Conservation (phyloP, 2,329 filamentous ascomycete genomes). For the Fusarium secorum region DNA sequence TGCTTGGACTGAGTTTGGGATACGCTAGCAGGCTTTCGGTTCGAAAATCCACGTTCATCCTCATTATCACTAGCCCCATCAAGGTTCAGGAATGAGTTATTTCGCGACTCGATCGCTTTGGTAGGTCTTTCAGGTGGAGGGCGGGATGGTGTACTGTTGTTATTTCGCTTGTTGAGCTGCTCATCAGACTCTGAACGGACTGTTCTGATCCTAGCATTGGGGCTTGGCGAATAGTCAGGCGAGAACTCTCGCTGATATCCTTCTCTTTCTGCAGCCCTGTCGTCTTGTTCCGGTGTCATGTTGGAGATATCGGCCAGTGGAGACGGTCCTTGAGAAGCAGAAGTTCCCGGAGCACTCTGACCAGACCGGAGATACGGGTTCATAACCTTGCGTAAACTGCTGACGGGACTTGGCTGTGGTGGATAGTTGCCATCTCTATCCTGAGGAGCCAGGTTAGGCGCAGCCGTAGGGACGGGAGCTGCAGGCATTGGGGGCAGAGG, state of each 20-base stretch:
- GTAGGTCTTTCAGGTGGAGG: constrained; percentile 45
- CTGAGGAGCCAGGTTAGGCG: constrained; percentile 46
- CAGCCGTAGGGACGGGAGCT: constrained; percentile 50
- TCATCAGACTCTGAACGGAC: constrained; percentile 59
- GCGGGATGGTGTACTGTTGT: constrained; percentile 50
- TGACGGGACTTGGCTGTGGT: constrained; percentile 69
- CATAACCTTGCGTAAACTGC: constrained; percentile 87
- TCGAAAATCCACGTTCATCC: constrained; percentile 40
- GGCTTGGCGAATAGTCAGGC: constrained; percentile 76
- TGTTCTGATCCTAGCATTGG: constrained; percentile 74
- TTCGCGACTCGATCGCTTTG: constrained; percentile 45
- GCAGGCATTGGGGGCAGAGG: constrained; percentile 62
- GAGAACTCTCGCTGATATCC: constrained; percentile 70
- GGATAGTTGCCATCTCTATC: constrained; percentile 45
- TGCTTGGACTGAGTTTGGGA: constrained; percentile 17
- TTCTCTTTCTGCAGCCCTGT: constrained; percentile 36
- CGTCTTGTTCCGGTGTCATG: constrained; percentile 26
- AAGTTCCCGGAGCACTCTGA: constrained; percentile 38
- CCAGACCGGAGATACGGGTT: constrained; percentile 73
- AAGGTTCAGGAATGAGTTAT: constrained; percentile 60
- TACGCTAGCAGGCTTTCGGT: constrained; percentile 21
- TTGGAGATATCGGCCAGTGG: constrained; percentile 40
- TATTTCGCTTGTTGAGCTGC: constrained; percentile 28
- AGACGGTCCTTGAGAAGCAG: constrained; percentile 40
- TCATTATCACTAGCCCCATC: constrained; percentile 59